Percentiles rank a stretch among this genome's conserved stretches.
These are phyloP conservation scores for Paralagenidium karlingii DNA, from an alignment of 352 stramenopile species.

Conservation along the genomic window DNA sequence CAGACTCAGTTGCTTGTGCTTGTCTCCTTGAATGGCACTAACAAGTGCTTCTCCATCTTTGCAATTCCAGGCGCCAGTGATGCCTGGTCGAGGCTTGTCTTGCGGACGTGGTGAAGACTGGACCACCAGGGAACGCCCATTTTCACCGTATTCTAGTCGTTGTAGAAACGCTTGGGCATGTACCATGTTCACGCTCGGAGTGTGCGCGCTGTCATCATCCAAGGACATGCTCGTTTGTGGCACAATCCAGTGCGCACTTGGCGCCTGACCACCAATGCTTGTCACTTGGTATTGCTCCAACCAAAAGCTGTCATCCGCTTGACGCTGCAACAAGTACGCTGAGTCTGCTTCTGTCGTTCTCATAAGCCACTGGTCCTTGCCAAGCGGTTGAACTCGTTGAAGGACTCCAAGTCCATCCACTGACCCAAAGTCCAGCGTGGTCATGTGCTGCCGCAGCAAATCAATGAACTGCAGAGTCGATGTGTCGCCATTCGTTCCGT, in stretches of 20 bases:
- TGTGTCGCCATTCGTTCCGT: too few species aligned
- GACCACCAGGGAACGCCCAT: neutral
- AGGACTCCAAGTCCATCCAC: neutral
- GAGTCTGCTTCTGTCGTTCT: conserved; percentile 20
- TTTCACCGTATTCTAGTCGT: conserved; percentile 3
- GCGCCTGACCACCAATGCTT: too few species aligned
- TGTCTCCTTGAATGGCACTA: too few species aligned
- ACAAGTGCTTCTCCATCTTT: too few species aligned
- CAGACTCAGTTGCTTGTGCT: too few species aligned
- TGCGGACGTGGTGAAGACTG: conserved; percentile 6
- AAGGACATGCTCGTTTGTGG: conserved; percentile 6
- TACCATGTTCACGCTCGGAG: conserved; percentile 10
- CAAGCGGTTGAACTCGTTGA: conserved; percentile 19
- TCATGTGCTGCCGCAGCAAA: conserved; percentile 18
- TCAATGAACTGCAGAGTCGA: conserved; percentile 46
- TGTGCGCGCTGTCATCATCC: neutral
- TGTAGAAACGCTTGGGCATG: conserved; percentile 37
- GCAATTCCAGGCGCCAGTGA: conserved; percentile 10
- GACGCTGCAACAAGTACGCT: conserved; percentile 17
- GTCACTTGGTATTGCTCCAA: too few species aligned
- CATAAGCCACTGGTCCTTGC: conserved; percentile 30
- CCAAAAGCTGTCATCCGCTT: conserved; percentile 3
- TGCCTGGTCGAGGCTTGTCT: conserved; percentile 10
- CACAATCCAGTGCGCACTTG: conserved; percentile 23
- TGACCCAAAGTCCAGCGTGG: conserved; percentile 28